phyloP scores from a whole-genome alignment of 1,139 yeast genomes.

The Saccharomyces pastorianus region DNA sequence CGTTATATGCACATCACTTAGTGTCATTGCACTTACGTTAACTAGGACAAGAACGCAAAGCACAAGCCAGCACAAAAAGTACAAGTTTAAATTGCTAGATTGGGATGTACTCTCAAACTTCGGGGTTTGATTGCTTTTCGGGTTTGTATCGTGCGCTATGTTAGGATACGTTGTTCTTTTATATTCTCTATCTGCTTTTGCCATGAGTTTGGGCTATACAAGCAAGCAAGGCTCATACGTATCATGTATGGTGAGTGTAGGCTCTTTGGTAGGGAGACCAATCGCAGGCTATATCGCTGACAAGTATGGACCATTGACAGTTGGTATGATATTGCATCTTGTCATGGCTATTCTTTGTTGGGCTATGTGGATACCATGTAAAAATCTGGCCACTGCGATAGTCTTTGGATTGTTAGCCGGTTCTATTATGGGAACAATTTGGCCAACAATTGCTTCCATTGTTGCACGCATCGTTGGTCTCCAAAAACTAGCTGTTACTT shows the following conservation, averaged over 20 bases:
- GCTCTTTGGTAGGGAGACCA: slow-evolving; percentile 59
- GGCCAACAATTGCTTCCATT: too few relatives aligned
- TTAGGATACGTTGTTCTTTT: slow-evolving; percentile 53
- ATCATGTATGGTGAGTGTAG: slow-evolving; percentile 53
- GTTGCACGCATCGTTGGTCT: too few relatives aligned
- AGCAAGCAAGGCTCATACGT: slow-evolving; percentile 46
- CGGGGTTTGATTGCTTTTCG: slow-evolving; percentile 38
- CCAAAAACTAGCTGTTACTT: too few relatives aligned
- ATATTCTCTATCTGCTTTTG: slow-evolving; percentile 53
- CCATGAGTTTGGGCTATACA: slow-evolving; percentile 43
- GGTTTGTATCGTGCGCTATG: slow-evolving; percentile 45
- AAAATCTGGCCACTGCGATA: too few relatives aligned
- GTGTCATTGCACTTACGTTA: slow-evolving; percentile 33
- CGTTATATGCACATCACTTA: slow-evolving; percentile 32
- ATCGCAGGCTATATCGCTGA: slow-evolving; percentile 49
- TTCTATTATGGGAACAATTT: too few relatives aligned
- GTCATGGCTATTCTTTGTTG: slow-evolving; percentile 32
- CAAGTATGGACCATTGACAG: slow-evolving; percentile 46
- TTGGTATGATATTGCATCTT: slow-evolving; percentile 33
- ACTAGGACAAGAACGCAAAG: slow-evolving; percentile 39
- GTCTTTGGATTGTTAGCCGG: too few relatives aligned
- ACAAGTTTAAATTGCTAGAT: slow-evolving; percentile 12
- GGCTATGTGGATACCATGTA: slow-evolving; percentile 56
- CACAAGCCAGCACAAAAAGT: slow-evolving; percentile 19
- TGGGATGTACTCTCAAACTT: slow-evolving; percentile 28